Base-by-base conservation (phyloP, 129 eudicot species). In the Logfia minima region DNA sequence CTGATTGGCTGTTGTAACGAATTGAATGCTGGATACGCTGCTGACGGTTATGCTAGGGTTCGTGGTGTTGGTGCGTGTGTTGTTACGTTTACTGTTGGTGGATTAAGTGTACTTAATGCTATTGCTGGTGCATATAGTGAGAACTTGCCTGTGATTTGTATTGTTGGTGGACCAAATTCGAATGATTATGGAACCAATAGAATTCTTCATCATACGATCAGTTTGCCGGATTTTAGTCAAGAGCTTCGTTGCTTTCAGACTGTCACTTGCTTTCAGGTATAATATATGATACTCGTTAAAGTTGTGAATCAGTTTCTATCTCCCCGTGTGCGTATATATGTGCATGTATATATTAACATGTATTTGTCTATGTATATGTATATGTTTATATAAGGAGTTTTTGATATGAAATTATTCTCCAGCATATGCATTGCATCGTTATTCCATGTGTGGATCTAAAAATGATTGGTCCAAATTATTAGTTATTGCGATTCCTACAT, bases 121-220 rank as follows among this genome's bases (percentile, higher is more conserved):
- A 86, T 89, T 14, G 94, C 94, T 1, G 90, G 94, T 2, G 94
- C 94, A 24, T 77, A 86, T 66, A 89, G 94, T 26, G 94, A 89
- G 85, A 89, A 89, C 39, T 73, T 89, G 11, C 94, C 94, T 8
- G 81, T 89, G 53, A 86, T 89, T 45, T 86, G 90, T 55, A 80
- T 89, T 7, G 94, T 83, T 0, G 94, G 94, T 31, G 94, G 94
- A 2, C 94, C 94, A 2, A 89, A 89, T 74, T 76, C 94, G 0
- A 89, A 89, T 34, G 94, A 89, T 66, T 84, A 72, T 10, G 94
- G 94, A 26, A 86, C 94, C 17, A 89, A 89, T 23, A 66, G 94
- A 81, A 80, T 89, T 34, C 83, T 89, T 18, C 94, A 89, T 75
- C 94, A 89, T 41, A 89, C 94, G 3, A 86, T 89, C 3, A 89